Evolutionary conservation across 2,329 filamentous ascomycete species (phyloP).

Genomic region (Diaporthe nobilis): DNA sequence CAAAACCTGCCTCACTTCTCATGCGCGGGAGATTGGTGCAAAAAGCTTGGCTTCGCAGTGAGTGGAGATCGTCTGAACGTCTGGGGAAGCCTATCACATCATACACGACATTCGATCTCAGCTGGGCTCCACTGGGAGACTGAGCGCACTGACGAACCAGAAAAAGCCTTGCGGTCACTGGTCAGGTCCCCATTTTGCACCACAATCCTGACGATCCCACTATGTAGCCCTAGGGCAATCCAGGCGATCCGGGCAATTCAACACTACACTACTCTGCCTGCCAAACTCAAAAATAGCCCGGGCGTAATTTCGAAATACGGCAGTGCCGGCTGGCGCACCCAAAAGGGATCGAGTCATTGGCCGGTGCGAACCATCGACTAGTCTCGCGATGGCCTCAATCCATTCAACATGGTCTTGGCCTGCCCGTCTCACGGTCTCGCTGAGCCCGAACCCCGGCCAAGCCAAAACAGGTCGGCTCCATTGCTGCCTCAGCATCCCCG

Average conservation of each 20-base stretch:
- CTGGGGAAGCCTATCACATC: conserved; percentile 15
- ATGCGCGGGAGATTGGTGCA: conserved; percentile 5
- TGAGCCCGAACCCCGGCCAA: not conserved
- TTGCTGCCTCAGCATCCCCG: conserved; percentile 12
- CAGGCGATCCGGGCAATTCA: not conserved
- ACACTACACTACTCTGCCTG: not conserved
- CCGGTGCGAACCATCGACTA: not conserved
- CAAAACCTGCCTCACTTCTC: conserved; percentile 24
- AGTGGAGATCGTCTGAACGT: conserved; percentile 32
- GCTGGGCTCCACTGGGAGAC: conserved; percentile 3
- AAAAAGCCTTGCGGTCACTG: not conserved
- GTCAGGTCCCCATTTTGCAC: not conserved
- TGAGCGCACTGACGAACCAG: conserved; percentile 5
- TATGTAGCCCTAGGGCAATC: not conserved
- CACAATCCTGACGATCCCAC: not conserved
- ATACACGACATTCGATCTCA: not conserved
- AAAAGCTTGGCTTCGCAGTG: conserved; percentile 19
- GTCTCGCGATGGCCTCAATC: conserved; percentile 21
- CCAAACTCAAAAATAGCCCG: conserved; percentile 29
- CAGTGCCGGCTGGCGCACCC: conserved; percentile 4
- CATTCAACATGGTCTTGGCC: conserved; percentile 10
- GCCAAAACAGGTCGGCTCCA: conserved; percentile 4
- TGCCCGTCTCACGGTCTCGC: not conserved
- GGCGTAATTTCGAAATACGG: conserved; percentile 15
- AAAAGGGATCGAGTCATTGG: conserved; percentile 1